These are phyloP conservation scores for Chenopodium berlandieri DNA, from an alignment of 148 eudicot genomes.

Conservation along the genomic window DNA sequence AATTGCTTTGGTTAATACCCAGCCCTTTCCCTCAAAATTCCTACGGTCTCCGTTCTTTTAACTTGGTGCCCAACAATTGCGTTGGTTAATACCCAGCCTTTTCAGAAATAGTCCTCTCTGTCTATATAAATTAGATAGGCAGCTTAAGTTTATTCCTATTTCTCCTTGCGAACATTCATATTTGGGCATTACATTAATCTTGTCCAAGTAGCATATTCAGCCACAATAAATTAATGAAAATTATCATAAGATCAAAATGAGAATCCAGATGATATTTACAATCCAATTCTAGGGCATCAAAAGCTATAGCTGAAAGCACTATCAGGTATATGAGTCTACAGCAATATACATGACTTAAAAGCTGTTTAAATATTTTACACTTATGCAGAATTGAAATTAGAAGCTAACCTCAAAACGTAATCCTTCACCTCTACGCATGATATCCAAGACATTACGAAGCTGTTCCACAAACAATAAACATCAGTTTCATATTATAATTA, in stretches of 20 bases:
- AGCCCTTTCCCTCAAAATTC: background rate
- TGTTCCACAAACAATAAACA: conserved; percentile 36
- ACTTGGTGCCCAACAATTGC: background rate
- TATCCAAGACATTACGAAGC: conserved; percentile 80
- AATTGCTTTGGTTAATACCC: background rate
- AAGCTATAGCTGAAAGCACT: background rate
- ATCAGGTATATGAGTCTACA: background rate
- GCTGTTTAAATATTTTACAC: background rate
- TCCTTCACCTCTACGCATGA: conserved; percentile 89
- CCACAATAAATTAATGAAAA: background rate
- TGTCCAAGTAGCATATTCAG: no score
- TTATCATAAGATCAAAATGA: background rate
- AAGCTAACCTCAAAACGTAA: conserved; percentile 74
- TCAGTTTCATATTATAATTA: conserved; percentile 5
- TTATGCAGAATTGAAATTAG: background rate
- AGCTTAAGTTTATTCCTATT: no score
- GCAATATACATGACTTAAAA: background rate
- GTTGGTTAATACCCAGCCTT: background rate
- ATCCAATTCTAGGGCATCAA: background rate
- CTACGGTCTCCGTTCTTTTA: background rate
- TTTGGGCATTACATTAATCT: no score
- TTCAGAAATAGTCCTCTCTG: no score
- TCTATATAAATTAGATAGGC: no score
- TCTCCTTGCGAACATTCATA: no score
- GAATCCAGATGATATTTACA: background rate